Evolutionary conservation across 2,329 filamentous ascomycete species (phyloP), one percentile per base, ranked within the genome.

Genomic region (Penicillium capsulatum): DNA sequence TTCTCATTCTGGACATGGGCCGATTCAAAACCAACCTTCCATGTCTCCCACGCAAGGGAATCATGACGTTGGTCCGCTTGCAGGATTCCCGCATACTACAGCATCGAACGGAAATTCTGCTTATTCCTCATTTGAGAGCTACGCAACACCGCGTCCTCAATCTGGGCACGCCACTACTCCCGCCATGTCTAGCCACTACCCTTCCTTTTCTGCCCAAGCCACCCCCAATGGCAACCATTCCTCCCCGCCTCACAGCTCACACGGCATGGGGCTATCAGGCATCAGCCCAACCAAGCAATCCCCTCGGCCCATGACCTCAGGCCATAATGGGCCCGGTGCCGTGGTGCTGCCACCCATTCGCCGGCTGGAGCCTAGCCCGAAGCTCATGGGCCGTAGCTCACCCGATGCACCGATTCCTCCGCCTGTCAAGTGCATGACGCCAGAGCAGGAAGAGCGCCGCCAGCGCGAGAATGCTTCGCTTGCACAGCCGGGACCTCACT

Each of bases 31-130:
- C 39, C 65, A 63, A 10, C 68, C 69, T 1, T 66, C 68, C 1
- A 70, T 72, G 62, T 72, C 71, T 14, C 70, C 70, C 15, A 69
- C 74, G 39, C 55, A 75, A 61, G 63, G 74, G 40, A 62, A 76
- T 56, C 56, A 70, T 59, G 63, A 76, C 53, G 57, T 71, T 31
- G 68, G 68, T 3, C 67, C 65, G 35, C 57, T 72, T 31, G 68
- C 67, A 14, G 68, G 69, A 7, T 65, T 71, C 29, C 66, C 65
- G n/a, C 52, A 58, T 11, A 47, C 55, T 16, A 48, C 42, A 10
- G 40, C 55, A 7, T 47, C 55, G n/a, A 61, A 65, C 34, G 58
- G 52, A 10, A 39, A 57, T 3, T 38, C 50, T 6, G 53, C 63
- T 7, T 58, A 55, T 46, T 61, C 63, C 10, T 63, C 66, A 27